Evolutionary conservation across 2,329 filamentous ascomycete species (phyloP).

Genomic region (Emydomyces testavorans): DNA sequence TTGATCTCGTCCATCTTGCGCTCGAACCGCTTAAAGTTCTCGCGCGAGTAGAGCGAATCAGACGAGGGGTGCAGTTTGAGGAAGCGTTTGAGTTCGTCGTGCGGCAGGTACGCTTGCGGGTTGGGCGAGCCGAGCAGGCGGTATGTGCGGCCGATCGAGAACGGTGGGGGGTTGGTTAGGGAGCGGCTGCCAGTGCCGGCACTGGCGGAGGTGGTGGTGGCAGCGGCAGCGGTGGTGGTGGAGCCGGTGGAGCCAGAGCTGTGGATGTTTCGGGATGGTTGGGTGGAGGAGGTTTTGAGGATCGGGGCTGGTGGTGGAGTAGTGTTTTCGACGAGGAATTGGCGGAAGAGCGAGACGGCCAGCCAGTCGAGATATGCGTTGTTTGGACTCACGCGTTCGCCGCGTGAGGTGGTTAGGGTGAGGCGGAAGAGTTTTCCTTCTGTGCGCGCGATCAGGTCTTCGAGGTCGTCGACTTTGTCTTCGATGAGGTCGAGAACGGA

Average conservation of each 20-base stretch:
- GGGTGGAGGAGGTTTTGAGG: constrained; percentile 22
- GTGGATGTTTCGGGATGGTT: constrained; percentile 14
- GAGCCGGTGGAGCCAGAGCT: constrained; percentile 11
- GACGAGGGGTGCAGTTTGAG: constrained; percentile 60
- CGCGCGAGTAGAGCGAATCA: constrained; percentile 58
- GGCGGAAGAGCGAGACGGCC: constrained; percentile 72
- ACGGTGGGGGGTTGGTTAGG: constrained; percentile 17
- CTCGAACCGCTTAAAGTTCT: constrained; percentile 78
- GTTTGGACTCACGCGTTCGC: constrained; percentile 68
- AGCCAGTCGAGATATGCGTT: constrained; percentile 85
- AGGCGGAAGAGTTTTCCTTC: constrained; percentile 75
- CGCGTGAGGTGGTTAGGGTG: constrained; percentile 62
- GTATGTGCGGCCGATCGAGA: constrained; percentile 56
- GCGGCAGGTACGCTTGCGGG: constrained; percentile 56
- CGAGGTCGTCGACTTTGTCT: constrained; percentile 86
- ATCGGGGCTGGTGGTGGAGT: constrained; percentile 53
- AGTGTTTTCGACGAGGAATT: constrained; percentile 88
- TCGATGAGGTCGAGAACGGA: constrained; percentile 78
- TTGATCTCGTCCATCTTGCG: constrained; percentile 82
- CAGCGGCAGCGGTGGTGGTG: constrained; percentile 2
- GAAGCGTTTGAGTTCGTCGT: constrained; percentile 85
- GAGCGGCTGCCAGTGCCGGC: constrained; percentile 8
- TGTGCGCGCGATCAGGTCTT: constrained; percentile 66
- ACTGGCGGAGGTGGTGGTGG: constrained; percentile 11
- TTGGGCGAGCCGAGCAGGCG: constrained; percentile 57